These are phyloP conservation scores for Sambucus nigra DNA, from an alignment of 129 eudicot species.

Conservation along the genomic window DNA sequence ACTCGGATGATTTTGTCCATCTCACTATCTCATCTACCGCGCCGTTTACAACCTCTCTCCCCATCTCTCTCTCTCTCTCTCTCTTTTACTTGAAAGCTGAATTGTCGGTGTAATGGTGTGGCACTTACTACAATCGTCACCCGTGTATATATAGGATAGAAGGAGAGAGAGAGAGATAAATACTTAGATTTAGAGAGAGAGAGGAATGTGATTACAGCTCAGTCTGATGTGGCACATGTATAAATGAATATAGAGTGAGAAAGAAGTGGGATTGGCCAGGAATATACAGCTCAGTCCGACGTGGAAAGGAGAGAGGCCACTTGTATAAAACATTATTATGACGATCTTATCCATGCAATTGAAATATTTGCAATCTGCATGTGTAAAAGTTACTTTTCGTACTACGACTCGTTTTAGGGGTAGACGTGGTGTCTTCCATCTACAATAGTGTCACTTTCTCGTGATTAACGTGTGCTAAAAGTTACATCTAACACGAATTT, in stretches of 20 bases:
- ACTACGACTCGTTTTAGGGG: too few relatives aligned
- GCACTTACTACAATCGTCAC: not conserved
- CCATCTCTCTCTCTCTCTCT: conserved; percentile 12
- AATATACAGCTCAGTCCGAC: conserved; percentile 11
- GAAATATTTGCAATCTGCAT: too few relatives aligned
- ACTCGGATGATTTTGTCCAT: conserved; percentile 12
- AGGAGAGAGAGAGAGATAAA: not conserved
- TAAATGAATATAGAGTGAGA: too few relatives aligned
- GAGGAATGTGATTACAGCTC: too few relatives aligned
- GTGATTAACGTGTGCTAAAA: too few relatives aligned
- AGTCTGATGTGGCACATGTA: too few relatives aligned
- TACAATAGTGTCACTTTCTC: too few relatives aligned
- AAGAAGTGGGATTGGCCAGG: conserved; percentile 3
- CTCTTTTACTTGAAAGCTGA: not conserved
- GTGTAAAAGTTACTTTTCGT: too few relatives aligned
- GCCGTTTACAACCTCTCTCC: conserved; percentile 17
- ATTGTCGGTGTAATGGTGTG: not conserved
- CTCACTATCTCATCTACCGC: conserved; percentile 9
- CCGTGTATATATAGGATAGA: not conserved
- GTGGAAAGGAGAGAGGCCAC: not conserved
- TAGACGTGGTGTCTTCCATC: too few relatives aligned
- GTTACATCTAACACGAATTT: too few relatives aligned
- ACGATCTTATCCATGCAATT: not conserved
- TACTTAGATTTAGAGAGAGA: not conserved
- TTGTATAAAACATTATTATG: not conserved